Evolutionary conservation across 768 basidiomycete species (phyloP).

Genomic region (Cyclocybe cylindracea): DNA sequence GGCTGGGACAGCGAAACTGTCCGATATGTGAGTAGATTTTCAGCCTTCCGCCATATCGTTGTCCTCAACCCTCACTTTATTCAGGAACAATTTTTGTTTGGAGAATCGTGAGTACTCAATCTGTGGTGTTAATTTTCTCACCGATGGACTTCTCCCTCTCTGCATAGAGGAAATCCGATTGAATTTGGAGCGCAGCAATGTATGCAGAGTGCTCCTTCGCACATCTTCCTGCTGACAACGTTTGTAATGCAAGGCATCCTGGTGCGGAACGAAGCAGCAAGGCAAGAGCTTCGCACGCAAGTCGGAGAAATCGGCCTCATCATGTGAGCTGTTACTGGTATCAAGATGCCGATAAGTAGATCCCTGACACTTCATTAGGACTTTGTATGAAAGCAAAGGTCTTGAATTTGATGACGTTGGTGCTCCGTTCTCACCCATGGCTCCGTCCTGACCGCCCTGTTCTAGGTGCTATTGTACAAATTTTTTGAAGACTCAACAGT

Average conservation of each 20-base stretch:
- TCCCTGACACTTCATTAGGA: conserved; percentile 29
- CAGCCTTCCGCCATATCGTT: background rate
- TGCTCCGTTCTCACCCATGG: background rate
- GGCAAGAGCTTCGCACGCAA: conserved; percentile 44
- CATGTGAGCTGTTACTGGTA: conserved; percentile 39
- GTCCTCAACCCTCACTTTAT: background rate
- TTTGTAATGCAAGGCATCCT: conserved; percentile 51
- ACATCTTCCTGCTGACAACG: background rate
- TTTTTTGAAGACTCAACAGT: conserved; percentile 69
- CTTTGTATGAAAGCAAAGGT: conserved; percentile 65
- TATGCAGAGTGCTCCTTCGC: conserved; percentile 18
- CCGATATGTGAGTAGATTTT: conserved; percentile 33
- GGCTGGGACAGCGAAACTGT: conserved; percentile 45
- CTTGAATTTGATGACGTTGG: conserved; percentile 65
- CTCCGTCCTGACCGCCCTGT: too few species aligned
- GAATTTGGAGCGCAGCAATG: conserved; percentile 71
- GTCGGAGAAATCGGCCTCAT: conserved; percentile 62
- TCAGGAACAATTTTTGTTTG: conserved; percentile 60
- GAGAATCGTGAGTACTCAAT: conserved; percentile 40
- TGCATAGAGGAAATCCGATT: conserved; percentile 42
- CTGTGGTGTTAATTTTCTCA: background rate
- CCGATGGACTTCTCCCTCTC: background rate
- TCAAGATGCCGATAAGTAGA: background rate
- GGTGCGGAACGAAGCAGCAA: conserved; percentile 60
- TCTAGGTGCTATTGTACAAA: conserved; percentile 69